phyloP scores from a whole-genome alignment of 306 rosid genomes.

The Dalbergia cultrata region DNA sequence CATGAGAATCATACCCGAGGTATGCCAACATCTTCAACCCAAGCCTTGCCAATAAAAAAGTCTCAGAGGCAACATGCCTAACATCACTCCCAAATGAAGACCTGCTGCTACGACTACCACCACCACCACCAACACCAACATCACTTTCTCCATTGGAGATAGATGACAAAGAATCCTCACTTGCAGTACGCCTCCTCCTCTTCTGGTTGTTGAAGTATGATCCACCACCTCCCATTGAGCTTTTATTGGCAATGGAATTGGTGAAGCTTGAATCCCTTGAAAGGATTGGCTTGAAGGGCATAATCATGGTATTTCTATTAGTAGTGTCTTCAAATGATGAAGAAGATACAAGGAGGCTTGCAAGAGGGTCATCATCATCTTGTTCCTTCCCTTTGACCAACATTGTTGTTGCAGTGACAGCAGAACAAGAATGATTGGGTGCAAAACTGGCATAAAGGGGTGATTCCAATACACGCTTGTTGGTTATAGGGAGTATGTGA shows the following conservation, averaged over 20 bases:
- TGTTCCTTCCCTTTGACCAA: slow-evolving; percentile 29
- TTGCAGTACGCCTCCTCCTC: slow-evolving; percentile 71
- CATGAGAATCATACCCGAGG: slow-evolving; percentile 68
- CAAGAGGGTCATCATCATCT: slow-evolving; percentile 57
- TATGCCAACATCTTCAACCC: slow-evolving; percentile 70
- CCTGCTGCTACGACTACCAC: neutral
- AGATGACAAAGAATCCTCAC: slow-evolving; percentile 62
- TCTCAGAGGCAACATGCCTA: slow-evolving; percentile 68
- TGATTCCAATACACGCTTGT: slow-evolving; percentile 31
- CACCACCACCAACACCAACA: neutral
- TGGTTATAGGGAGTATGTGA: slow-evolving; percentile 62
- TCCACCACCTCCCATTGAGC: neutral
- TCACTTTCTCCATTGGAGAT: slow-evolving; percentile 15
- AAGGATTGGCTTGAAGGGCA: slow-evolving; percentile 55
- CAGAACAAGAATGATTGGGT: neutral
- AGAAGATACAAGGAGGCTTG: slow-evolving; percentile 55
- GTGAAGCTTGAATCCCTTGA: slow-evolving; percentile 64
- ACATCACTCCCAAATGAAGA: slow-evolving; percentile 56
- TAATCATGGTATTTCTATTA: slow-evolving; percentile 37
- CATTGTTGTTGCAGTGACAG: slow-evolving; percentile 34
- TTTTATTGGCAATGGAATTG: neutral
- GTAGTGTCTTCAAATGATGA: slow-evolving; percentile 49
- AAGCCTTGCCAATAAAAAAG: slow-evolving; percentile 70
- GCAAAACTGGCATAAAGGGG: slow-evolving; percentile 15
- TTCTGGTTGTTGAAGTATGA: slow-evolving; percentile 53